phyloP scores from a whole-genome alignment of 352 stramenopile species.

The Pseudoperonospora humuli region DNA sequence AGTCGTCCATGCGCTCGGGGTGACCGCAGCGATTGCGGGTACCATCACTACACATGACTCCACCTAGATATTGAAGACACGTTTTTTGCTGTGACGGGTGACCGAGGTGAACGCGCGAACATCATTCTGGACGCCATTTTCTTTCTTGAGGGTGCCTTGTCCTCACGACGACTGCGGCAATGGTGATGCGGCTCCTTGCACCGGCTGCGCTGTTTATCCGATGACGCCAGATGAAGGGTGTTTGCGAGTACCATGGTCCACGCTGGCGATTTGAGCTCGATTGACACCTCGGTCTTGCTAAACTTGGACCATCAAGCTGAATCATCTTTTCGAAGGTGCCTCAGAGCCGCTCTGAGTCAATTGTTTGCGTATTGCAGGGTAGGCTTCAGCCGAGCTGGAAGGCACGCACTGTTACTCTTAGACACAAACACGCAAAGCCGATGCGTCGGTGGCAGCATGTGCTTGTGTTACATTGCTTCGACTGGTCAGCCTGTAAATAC shows the following conservation, averaged over 20 bases:
- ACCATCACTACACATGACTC: not conserved
- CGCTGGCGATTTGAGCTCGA: constrained; percentile 1
- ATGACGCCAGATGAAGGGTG: constrained; percentile 5
- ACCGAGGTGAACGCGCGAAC: not conserved
- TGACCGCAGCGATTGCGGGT: constrained; percentile 2
- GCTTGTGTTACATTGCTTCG: constrained; percentile 6
- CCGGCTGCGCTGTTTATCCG: no score
- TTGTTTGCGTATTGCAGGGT: constrained; percentile 1
- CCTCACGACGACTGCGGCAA: no score
- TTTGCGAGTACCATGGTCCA: constrained; percentile 5
- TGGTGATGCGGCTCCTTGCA: not conserved
- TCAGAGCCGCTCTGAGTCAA: no score
- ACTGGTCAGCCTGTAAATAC: not conserved
- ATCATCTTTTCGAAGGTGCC: no score
- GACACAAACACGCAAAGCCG: constrained; percentile 3
- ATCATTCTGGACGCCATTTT: constrained; percentile 2
- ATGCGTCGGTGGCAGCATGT: constrained; percentile 4
- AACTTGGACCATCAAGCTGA: no score
- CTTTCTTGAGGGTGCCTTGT: not conserved
- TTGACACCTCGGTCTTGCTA: no score
- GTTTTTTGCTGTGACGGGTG: constrained; percentile 1
- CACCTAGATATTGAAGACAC: constrained; percentile 2
- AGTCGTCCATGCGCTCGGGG: not conserved
- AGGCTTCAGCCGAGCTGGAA: not conserved
- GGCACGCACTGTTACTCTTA: constrained; percentile 6